Conservation (phyloP, 768 basidiomycete genomes). For the Clavulina sp. region DNA sequence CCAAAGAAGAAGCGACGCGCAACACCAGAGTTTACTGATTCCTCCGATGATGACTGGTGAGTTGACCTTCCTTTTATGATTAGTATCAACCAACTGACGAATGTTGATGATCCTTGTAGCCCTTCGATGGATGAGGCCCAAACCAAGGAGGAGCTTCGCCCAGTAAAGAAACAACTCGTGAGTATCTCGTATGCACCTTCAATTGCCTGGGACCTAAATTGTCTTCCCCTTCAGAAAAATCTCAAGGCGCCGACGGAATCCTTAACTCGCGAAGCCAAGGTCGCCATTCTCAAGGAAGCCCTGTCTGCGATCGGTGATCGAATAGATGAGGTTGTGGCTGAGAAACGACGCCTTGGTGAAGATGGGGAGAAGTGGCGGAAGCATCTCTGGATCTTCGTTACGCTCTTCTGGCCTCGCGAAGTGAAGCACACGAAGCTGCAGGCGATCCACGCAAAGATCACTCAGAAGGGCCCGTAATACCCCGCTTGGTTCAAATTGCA, state of each 20-base stretch:
- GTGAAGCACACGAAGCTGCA: slow-evolving; percentile 86
- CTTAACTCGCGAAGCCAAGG: slow-evolving; percentile 89
- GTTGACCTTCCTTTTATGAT: slow-evolving; percentile 17
- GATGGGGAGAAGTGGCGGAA: slow-evolving; percentile 77
- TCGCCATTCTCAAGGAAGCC: slow-evolving; percentile 88
- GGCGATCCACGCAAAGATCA: slow-evolving; percentile 86
- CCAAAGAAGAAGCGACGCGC: slow-evolving; percentile 73
- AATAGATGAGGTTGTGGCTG: slow-evolving; percentile 65
- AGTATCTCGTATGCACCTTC: slow-evolving; percentile 16
- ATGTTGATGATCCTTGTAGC: slow-evolving; percentile 25
- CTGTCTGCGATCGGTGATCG: slow-evolving; percentile 83
- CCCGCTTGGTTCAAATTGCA: no score
- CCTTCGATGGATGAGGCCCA: slow-evolving; percentile 88
- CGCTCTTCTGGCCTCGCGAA: slow-evolving; percentile 94
- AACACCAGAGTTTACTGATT: slow-evolving; percentile 94
- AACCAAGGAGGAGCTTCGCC: slow-evolving; percentile 88
- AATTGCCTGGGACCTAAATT: neutral
- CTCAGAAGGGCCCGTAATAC: no score
- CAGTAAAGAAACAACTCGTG: slow-evolving; percentile 91
- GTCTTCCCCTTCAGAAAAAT: slow-evolving; percentile 64
- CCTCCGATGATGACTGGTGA: slow-evolving; percentile 81
- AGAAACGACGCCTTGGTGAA: slow-evolving; percentile 63
- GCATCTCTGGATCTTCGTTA: slow-evolving; percentile 98
- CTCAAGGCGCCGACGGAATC: slow-evolving; percentile 86
- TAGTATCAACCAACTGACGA: neutral